Conservation (phyloP, 352 stramenopile species). For the Phytophthora cactorum region DNA sequence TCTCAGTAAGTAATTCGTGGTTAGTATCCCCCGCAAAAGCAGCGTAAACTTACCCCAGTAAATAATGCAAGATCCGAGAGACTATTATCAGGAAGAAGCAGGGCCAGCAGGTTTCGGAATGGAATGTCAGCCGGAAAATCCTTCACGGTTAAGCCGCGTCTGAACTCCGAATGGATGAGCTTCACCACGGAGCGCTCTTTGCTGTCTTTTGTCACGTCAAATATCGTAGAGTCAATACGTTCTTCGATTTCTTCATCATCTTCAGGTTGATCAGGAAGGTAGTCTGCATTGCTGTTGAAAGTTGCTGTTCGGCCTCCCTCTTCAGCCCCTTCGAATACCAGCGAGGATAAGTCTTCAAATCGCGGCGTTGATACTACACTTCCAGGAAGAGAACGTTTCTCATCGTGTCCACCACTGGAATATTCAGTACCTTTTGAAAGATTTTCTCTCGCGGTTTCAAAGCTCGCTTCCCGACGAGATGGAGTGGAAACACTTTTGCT, state of each 20-base stretch:
- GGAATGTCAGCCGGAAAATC: conserved; percentile 59
- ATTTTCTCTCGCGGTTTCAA: conserved; percentile 23
- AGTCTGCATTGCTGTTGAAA: conserved; percentile 1
- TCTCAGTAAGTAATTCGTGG: not conserved
- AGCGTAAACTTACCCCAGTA: conserved; percentile 48
- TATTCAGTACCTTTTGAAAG: conserved; percentile 16
- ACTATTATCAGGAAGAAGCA: conserved; percentile 69
- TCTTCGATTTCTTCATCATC: conserved; percentile 49
- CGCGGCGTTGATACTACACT: conserved; percentile 23
- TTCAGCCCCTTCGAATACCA: conserved; percentile 34
- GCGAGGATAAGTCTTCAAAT: conserved; percentile 41
- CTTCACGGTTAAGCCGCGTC: conserved; percentile 45
- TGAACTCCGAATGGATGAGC: conserved; percentile 59
- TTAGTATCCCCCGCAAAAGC: not conserved
- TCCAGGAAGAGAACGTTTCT: conserved; percentile 25
- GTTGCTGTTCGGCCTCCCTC: conserved; percentile 6
- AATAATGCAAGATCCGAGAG: conserved; percentile 61
- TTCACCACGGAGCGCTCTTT: conserved; percentile 63
- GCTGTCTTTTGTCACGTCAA: conserved; percentile 60
- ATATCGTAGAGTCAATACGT: conserved; percentile 42
- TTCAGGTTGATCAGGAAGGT: conserved; percentile 30
- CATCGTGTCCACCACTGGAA: conserved; percentile 6
- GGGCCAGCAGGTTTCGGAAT: conserved; percentile 64
- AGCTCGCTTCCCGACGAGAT: conserved; percentile 17
- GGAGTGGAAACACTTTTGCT: conserved; percentile 14